Conservation (phyloP, 176 grass and related monocot species). For the Aegilops umbellulata region DNA sequence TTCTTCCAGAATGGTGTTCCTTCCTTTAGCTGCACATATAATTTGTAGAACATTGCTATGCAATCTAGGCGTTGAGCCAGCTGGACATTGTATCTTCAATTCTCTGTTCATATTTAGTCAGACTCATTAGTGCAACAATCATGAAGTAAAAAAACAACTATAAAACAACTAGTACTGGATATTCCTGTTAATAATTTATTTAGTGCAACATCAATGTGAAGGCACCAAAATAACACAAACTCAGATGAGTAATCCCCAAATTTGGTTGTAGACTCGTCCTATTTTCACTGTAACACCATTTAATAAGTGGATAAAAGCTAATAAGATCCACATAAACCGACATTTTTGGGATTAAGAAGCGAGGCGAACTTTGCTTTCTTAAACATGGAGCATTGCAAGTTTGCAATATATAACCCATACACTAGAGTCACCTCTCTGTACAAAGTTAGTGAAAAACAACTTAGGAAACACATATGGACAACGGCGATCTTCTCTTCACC, state of each 20-base stretch:
- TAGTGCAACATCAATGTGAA: background rate
- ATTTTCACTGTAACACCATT: too few relatives aligned
- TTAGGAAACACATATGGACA: background rate
- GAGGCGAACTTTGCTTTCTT: background rate
- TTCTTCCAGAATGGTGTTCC: background rate
- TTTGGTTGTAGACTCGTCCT: too few relatives aligned
- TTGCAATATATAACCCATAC: background rate
- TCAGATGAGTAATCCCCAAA: background rate
- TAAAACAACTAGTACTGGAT: background rate
- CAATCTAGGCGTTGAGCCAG: background rate
- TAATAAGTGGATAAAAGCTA: background rate
- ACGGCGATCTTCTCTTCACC: background rate
- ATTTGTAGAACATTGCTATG: background rate
- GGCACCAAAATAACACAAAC: background rate
- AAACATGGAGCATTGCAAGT: background rate
- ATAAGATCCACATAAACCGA: background rate
- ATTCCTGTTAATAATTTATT: conserved; percentile 1
- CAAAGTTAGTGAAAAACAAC: conserved; percentile 30
- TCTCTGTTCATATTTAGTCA: background rate
- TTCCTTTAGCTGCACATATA: background rate
- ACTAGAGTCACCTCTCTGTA: background rate
- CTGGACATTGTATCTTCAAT: background rate
- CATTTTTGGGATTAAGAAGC: background rate
- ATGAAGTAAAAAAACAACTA: background rate
- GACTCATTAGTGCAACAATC: background rate